phyloP scores from a whole-genome alignment of 768 basidiomycete genomes.

The Boletus insuetus region DNA sequence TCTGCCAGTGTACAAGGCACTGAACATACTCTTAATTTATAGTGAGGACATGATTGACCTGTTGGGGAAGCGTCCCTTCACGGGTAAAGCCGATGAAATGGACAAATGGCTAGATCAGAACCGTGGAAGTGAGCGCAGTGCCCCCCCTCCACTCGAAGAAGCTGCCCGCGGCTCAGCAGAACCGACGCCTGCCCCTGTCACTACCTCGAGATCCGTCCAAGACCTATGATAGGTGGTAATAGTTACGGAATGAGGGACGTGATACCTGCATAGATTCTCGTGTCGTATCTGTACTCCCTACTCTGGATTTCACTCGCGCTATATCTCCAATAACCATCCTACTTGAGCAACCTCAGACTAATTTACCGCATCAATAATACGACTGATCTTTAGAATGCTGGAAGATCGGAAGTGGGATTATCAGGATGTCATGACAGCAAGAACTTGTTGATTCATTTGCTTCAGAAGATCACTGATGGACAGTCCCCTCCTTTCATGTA shows the following conservation, averaged over 20 bases:
- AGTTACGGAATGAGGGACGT: conserved; percentile 1
- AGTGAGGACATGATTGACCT: conserved; percentile 88
- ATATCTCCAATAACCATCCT: no score
- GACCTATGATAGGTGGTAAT: conserved; percentile 22
- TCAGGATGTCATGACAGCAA: no score
- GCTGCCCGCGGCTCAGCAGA: conserved; percentile 36
- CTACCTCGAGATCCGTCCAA: conserved; percentile 40
- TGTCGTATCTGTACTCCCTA: conserved; percentile 31
- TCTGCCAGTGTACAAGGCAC: background rate
- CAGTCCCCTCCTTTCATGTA: no score
- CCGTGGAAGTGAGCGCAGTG: conserved; percentile 53
- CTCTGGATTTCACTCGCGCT: conserved; percentile 40
- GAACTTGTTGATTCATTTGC: no score
- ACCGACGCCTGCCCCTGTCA: conserved; percentile 49
- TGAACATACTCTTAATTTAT: conserved; percentile 3
- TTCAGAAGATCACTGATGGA: no score
- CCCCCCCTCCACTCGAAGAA: conserved; percentile 63
- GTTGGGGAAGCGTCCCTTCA: conserved; percentile 80
- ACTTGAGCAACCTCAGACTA: background rate
- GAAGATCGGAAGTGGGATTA: no score
- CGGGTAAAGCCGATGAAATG: conserved; percentile 84
- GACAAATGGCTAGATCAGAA: conserved; percentile 95
- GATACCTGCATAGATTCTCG: conserved; percentile 3
- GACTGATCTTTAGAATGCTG: no score
- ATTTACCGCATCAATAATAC: no score